These are phyloP conservation scores for Trichoderma orchidacearum DNA, from an alignment of 495 filamentous ascomycete species.

Conservation along the genomic window DNA sequence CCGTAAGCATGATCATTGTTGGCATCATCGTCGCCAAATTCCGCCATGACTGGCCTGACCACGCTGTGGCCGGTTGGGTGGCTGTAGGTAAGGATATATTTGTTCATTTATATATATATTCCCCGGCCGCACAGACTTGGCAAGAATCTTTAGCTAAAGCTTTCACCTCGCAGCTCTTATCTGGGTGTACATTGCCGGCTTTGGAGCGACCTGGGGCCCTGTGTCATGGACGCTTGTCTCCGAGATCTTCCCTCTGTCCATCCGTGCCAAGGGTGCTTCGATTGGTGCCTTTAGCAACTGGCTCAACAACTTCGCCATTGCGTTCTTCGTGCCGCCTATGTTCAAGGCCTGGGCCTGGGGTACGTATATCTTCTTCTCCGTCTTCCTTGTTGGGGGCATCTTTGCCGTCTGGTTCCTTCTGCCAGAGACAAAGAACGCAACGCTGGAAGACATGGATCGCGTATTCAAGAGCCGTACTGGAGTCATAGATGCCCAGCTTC, in stretches of 20 bases:
- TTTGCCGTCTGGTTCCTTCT: conserved; percentile 13
- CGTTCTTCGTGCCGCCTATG: background rate
- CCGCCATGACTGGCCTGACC: conserved; percentile 12
- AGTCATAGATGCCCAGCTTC: conserved; percentile 17
- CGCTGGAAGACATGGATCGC: conserved; percentile 23
- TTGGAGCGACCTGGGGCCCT: conserved; percentile 30
- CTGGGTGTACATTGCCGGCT: conserved; percentile 32
- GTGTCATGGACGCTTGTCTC: conserved; percentile 44
- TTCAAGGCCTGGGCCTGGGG: conserved; percentile 6
- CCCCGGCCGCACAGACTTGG: conserved; percentile 24
- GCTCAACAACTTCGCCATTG: background rate
- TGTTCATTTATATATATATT: conserved; percentile 42
- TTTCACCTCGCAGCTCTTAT: conserved; percentile 27
- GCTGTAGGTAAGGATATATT: conserved; percentile 35
- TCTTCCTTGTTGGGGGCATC: conserved; percentile 7
- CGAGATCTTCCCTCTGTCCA: conserved; percentile 50
- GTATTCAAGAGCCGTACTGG: conserved; percentile 28
- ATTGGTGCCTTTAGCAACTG: conserved; percentile 10
- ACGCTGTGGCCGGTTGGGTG: conserved; percentile 23
- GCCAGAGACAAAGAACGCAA: conserved; percentile 20
- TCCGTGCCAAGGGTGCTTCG: conserved; percentile 36
- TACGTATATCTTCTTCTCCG: conserved; percentile 16
- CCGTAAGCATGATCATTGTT: conserved; percentile 48
- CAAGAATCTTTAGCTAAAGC: background rate
- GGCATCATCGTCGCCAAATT: conserved; percentile 42